These are phyloP conservation scores for Kodamaea jinghongensis DNA, from an alignment of 805 yeast genomes.

Conservation along the genomic window DNA sequence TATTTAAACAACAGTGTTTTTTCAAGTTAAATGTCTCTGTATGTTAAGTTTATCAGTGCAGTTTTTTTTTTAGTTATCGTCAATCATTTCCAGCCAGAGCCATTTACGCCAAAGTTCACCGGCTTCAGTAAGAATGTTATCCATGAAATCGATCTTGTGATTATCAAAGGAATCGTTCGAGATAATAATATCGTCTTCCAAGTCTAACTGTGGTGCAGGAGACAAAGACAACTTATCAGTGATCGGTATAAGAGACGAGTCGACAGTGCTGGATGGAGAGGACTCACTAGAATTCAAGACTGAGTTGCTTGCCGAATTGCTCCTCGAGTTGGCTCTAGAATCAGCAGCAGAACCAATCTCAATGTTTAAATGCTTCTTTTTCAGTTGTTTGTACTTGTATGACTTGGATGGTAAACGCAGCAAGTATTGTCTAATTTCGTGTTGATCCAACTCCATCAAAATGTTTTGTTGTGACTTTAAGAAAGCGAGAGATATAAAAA, in stretches of 20 bases:
- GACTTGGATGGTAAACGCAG: slow-evolving; percentile 53
- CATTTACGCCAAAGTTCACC: slow-evolving; percentile 89
- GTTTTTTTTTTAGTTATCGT: slow-evolving; percentile 18
- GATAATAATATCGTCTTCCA: slow-evolving; percentile 18
- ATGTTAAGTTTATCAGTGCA: neutral
- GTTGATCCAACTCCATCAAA: slow-evolving; percentile 82
- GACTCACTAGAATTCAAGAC: slow-evolving; percentile 12
- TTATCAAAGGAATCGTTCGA: slow-evolving; percentile 35
- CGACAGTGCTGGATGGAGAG: slow-evolving; percentile 12
- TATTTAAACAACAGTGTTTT: no score
- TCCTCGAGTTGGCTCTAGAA: slow-evolving; percentile 6
- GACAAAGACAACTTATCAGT: slow-evolving; percentile 6
- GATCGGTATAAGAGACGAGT: slow-evolving; percentile 6
- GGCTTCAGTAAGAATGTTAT: slow-evolving; percentile 69
- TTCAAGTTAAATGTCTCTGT: neutral
- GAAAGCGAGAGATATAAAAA: slow-evolving; percentile 74
- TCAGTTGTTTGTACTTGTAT: slow-evolving; percentile 35
- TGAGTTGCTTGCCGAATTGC: slow-evolving; percentile 11
- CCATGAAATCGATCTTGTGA: slow-evolving; percentile 60
- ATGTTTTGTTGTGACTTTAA: slow-evolving; percentile 76
- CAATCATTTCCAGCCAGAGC: slow-evolving; percentile 50
- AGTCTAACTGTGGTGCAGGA: neutral
- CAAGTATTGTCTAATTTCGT: slow-evolving; percentile 79
- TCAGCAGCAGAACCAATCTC: slow-evolving; percentile 12
- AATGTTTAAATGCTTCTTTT: slow-evolving; percentile 13